Evolutionary conservation across 2,329 filamentous ascomycete species (phyloP).

Genomic region (Penicillium sp.): DNA sequence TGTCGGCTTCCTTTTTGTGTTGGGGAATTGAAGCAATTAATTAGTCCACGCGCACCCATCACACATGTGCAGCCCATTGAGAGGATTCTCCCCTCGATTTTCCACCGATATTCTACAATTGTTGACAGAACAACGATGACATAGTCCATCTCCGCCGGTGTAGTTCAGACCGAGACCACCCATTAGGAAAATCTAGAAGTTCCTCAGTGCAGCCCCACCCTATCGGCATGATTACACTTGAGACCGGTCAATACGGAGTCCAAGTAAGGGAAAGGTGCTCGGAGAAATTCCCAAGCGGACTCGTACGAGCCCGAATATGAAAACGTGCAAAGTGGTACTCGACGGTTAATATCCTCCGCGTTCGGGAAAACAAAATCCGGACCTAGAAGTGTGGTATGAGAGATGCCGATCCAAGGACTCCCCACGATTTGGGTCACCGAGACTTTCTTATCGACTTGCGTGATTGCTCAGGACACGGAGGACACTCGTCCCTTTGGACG

Average conservation of each 20-base stretch:
- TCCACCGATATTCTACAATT: too few relatives aligned
- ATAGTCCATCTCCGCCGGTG: slow-evolving; percentile 14
- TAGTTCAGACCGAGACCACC: slow-evolving; percentile 34
- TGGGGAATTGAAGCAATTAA: background rate
- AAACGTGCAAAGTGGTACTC: background rate
- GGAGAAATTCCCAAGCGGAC: slow-evolving; percentile 2
- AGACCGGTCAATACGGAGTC: background rate
- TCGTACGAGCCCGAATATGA: slow-evolving; percentile 9
- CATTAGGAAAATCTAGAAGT: slow-evolving; percentile 35
- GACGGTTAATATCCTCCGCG: slow-evolving; percentile 25
- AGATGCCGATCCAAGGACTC: slow-evolving; percentile 35
- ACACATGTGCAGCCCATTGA: too few relatives aligned
- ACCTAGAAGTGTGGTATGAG: slow-evolving; percentile 19
- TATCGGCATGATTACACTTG: slow-evolving; percentile 21
- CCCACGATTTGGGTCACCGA: slow-evolving; percentile 36
- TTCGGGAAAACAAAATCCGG: slow-evolving; percentile 42
- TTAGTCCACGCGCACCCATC: too few relatives aligned
- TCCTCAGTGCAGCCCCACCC: slow-evolving; percentile 27
- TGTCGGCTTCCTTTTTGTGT: background rate
- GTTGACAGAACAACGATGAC: background rate
- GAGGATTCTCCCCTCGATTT: too few relatives aligned
- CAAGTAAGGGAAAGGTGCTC: background rate
- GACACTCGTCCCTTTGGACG: too few relatives aligned
- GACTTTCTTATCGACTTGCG: slow-evolving; percentile 18
- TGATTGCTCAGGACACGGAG: background rate